These are phyloP conservation scores for Ceratocystis smalleyi DNA, from an alignment of 2,329 filamentous ascomycete species.

Conservation along the genomic window DNA sequence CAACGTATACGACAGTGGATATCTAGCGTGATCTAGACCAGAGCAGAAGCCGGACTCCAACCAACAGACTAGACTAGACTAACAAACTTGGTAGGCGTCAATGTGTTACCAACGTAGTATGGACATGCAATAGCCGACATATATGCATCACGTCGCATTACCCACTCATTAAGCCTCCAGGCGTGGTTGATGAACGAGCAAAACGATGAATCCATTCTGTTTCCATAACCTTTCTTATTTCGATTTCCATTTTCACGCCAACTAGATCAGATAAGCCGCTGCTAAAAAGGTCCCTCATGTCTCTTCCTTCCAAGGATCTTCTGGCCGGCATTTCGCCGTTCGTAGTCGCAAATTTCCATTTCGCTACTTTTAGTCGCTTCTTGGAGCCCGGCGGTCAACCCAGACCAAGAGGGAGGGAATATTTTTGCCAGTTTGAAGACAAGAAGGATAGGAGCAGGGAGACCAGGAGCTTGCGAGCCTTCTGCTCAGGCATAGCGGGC, in stretches of 20 bases:
- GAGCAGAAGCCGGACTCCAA: too few relatives aligned
- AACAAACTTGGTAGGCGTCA: too few relatives aligned
- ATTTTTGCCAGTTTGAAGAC: too few relatives aligned
- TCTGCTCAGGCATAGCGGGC: too few relatives aligned
- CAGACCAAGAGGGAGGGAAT: too few relatives aligned
- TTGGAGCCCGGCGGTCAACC: too few relatives aligned
- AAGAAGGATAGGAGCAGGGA: too few relatives aligned
- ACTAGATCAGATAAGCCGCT: not conserved
- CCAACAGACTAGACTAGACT: too few relatives aligned
- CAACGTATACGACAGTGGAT: too few relatives aligned
- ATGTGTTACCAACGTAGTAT: not conserved
- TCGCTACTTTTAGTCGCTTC: not conserved
- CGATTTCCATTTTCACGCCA: not conserved
- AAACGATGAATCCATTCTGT: not conserved
- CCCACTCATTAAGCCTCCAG: not conserved
- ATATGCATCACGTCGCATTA: not conserved
- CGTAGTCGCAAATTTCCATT: not conserved
- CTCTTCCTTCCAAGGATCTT: not conserved
- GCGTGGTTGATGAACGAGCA: not conserved
- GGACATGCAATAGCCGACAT: not conserved
- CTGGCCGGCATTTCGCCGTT: not conserved
- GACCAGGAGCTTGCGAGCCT: too few relatives aligned
- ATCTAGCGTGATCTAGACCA: too few relatives aligned
- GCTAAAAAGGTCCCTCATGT: not conserved
- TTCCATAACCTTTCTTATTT: not conserved